Evolutionary conservation across 2,329 filamentous ascomycete species (phyloP), one percentile per base, ranked within the genome.

Genomic region (Ophiostoma himal-ulmi): DNA sequence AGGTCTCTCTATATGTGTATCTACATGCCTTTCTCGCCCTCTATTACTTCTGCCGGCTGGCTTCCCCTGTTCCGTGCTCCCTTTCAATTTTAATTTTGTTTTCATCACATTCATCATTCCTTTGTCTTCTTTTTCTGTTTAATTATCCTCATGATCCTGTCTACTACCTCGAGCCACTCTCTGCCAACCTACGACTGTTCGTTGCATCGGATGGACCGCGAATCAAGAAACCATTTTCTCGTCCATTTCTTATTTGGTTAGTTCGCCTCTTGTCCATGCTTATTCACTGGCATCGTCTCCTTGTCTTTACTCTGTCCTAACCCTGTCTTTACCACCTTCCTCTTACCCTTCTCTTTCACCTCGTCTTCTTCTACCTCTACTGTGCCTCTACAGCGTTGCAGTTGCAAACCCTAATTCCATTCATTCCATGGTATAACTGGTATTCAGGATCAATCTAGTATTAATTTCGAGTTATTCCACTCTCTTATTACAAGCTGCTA

Each of bases 351-450:
- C 52, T 57, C 30, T 37, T 7, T 36, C 17, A 17, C 3, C 34
- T 8, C 39, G 30, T 65, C 30, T 65, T 65, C 62, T 39, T 65
- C 62, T 37, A 11, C 62, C 62, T 65, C 34, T 22, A 39, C 44
- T 20, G 44, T 48, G 44, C 44, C 44, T n/a, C 44, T 39, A n/a
- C n/a, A 65, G 62, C 62, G 62, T 65, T 22, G 62, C n/a, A 65
- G 17, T 65, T 65, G 62, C 62, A 65, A 65, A 37, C 62, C 62
- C 62, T 65, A 65, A 65, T 65, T 65, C 62, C 34, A 22, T 37
- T 8, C 30, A 65, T 65, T 65, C 36, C 36, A 65, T 39, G 36
- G 14, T 37, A 22, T 39, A n/a, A n/a, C 22, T 37, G 34, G 60
- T 34, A 34, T 64, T 64, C 7, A 65, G 36, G 17, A 65, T 22